Evolutionary conservation across 139 green algal species (phyloP).

Genomic region (Axilococcus clingmanii): DNA sequence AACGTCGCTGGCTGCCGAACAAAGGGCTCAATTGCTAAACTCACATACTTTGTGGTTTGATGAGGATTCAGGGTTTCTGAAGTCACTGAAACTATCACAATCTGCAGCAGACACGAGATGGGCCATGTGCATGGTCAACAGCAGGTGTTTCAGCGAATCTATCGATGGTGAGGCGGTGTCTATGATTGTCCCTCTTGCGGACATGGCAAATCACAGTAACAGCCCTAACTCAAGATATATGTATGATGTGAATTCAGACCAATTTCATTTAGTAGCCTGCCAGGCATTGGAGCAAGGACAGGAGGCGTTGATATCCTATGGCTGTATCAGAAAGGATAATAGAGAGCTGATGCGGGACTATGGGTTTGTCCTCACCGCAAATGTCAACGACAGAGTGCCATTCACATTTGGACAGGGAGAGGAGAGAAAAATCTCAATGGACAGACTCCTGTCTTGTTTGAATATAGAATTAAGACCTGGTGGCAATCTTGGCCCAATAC

Average conservation of each 20-base stretch:
- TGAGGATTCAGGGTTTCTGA: slow-evolving; percentile 15
- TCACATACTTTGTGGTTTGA: slow-evolving; percentile 26
- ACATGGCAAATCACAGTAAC: slow-evolving; percentile 33
- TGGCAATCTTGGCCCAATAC: background rate
- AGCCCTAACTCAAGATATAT: slow-evolving; percentile 25
- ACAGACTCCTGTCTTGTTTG: no score
- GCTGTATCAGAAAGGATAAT: slow-evolving; percentile 23
- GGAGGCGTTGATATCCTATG: slow-evolving; percentile 34
- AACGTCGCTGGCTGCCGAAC: slow-evolving; percentile 12
- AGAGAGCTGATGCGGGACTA: slow-evolving; percentile 29
- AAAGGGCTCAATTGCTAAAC: slow-evolving; percentile 16
- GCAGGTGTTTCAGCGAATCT: slow-evolving; percentile 37
- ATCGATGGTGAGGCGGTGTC: slow-evolving; percentile 26
- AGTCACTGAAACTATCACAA: slow-evolving; percentile 17
- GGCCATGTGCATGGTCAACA: slow-evolving; percentile 42
- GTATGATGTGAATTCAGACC: slow-evolving; percentile 10
- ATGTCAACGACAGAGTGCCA: slow-evolving; percentile 21
- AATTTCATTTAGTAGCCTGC: slow-evolving; percentile 17
- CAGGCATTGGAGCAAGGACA: slow-evolving; percentile 21
- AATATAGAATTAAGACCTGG: no score
- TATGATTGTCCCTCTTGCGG: slow-evolving; percentile 28
- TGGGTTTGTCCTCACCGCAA: slow-evolving; percentile 30
- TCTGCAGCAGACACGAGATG: slow-evolving; percentile 23
- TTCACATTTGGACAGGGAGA: slow-evolving; percentile 12
- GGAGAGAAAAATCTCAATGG: no score